Evolutionary conservation across 1,139 yeast genomes (phyloP), one percentile per base, ranked within the genome.

Genomic region (Yamadazyma trypodendri): DNA sequence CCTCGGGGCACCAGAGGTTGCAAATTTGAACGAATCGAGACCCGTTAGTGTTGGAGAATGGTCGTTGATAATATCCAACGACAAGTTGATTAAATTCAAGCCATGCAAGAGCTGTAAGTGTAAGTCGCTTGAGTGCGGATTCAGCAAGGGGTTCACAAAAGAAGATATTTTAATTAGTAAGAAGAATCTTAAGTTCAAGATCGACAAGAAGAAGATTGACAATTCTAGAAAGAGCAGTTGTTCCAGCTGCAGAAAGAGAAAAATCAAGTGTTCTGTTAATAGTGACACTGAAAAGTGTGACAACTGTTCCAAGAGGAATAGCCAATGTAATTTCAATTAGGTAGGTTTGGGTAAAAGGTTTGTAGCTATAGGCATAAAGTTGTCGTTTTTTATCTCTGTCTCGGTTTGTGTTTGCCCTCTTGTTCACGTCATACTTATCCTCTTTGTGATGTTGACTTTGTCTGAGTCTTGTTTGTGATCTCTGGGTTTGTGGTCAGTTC

Each of bases 101-200:
- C 57, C 72, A 30, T 78, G 84, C 51, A 63, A 67, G 37, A 73
- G 77, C 14, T 78, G 84, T 52, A 56, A 54, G 20, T 45, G 55
- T 33, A 75, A 75, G 49, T 61, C 62, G 29, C 55, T 74, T 31
- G 51, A 60, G 21, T 78, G 84, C 51, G 60, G 64, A 35, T 78
- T 77, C 50, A 70, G 79, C 32, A 77, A 76, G 50, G 84, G 83
- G 3, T 77, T 75, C 52, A 77, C 82, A 16, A 75, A 79, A 54
- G 80, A 75, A 49, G 82, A 77, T 52, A 74, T 77, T 17, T 48
- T 62, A 45, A 40, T 49, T 8, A 55, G 58, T 32, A 61, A 57
- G 35, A 50, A 50, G 36, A 45, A 36, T 22, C 34, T 39, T 15
- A 49, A 45, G 22, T 38, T 39, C 32, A 41, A 35, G 28, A 33